Percentiles rank a stretch among this genome's conserved stretches.
Evolutionary conservation across 768 basidiomycete genomes (phyloP).

Genomic region (Lentinula boryana): DNA sequence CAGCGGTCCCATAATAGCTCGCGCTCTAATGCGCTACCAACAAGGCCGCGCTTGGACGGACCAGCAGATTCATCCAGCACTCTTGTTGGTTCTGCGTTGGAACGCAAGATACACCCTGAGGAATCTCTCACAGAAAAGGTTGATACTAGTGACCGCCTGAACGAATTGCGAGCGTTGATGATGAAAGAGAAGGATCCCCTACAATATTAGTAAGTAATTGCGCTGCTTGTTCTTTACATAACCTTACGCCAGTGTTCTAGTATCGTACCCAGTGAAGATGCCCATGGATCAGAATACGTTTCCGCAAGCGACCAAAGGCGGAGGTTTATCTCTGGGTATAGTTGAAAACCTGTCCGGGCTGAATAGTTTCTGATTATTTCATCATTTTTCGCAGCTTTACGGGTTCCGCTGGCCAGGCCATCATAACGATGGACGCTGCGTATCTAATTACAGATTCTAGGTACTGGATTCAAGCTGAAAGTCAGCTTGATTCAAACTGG

Average conservation of each 20-base stretch:
- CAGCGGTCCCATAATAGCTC: constrained; percentile 7
- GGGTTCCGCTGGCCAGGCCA: constrained; percentile 65
- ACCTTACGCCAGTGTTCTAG: constrained; percentile 27
- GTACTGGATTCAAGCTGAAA: constrained; percentile 76
- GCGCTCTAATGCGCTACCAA: constrained; percentile 11
- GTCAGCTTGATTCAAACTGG: constrained; percentile 74
- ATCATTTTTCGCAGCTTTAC: constrained; percentile 38
- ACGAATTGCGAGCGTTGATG: constrained; percentile 63
- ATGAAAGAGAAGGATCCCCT: constrained; percentile 44
- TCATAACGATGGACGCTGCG: constrained; percentile 60
- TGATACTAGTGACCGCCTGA: constrained; percentile 56
- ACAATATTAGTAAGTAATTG: constrained; percentile 65
- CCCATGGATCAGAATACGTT: constrained; percentile 81
- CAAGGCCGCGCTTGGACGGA: constrained; percentile 32
- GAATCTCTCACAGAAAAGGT: constrained; percentile 45
- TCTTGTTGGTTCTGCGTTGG: constrained; percentile 67
- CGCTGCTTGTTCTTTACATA: background rate
- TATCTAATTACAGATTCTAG: constrained; percentile 78
- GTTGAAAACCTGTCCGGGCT: background rate
- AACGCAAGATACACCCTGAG: constrained; percentile 63
- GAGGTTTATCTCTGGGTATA: constrained; percentile 73
- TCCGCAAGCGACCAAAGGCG: constrained; percentile 70
- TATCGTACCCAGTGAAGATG: constrained; percentile 73
- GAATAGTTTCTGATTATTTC: constrained; percentile 12
- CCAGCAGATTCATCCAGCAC: constrained; percentile 67